A percentile compares a stretch with the other conserved stretches of the same genome.
Evolutionary conservation across 2,329 filamentous ascomycete species (phyloP).

Genomic region (Xylariaceae sp.): DNA sequence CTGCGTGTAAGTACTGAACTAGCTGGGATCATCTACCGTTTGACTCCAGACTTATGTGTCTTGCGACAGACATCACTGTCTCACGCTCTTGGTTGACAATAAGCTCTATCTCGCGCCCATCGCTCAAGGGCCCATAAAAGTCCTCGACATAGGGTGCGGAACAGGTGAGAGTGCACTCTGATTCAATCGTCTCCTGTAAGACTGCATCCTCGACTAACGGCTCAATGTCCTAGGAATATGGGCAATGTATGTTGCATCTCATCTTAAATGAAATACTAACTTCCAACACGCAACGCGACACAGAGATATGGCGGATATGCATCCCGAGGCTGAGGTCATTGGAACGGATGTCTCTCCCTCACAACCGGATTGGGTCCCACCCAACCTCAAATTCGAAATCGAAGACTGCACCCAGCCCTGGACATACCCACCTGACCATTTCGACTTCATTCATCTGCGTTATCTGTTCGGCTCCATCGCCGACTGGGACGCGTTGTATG

Average conservation of each 20-base stretch:
- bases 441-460: constrained; percentile 56
- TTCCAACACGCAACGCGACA: background rate
- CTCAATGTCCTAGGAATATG: constrained; percentile 27
- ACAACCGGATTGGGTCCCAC: constrained; percentile 53
- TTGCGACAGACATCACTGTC: constrained; percentile 25
- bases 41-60: background rate
- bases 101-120: constrained; percentile 33
- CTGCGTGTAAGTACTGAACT: constrained; percentile 10
- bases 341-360: constrained; percentile 57
- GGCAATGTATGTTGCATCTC: constrained; percentile 27
- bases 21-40: background rate
- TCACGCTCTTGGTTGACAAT: constrained; percentile 27
- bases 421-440: constrained; percentile 37
- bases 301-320: constrained; percentile 44
- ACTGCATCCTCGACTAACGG: background rate
- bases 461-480: constrained; percentile 49
- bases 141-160: constrained; percentile 35
- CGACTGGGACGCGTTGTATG: constrained; percentile 49
- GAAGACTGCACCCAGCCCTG: constrained; percentile 54
- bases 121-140: constrained; percentile 24
- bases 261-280: background rate
- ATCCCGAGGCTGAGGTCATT: constrained; percentile 43
- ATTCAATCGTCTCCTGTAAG: too few species aligned
- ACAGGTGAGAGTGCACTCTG: constrained; percentile 25
- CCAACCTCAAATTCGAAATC: constrained; percentile 60